Evolutionary conservation across 2,329 filamentous ascomycete genomes (phyloP).

Genomic region (Penicillium polonicum): DNA sequence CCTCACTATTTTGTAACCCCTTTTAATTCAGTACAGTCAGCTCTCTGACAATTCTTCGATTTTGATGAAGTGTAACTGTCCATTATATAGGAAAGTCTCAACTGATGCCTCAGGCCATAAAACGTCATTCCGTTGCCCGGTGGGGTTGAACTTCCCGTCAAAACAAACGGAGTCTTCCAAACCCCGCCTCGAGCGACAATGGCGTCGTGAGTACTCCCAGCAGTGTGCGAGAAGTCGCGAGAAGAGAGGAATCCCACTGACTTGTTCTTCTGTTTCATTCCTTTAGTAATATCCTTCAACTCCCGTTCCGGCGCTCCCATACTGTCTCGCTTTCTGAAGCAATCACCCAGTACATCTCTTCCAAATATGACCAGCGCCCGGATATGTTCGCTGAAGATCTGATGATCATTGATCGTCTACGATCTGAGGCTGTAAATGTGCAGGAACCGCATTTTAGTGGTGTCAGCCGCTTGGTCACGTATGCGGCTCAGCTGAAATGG

Average conservation of each 20-base stretch:
- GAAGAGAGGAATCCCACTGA: not conserved
- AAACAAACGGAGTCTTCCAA: constrained; percentile 27
- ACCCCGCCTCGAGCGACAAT: constrained; percentile 25
- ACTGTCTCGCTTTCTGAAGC: constrained; percentile 74
- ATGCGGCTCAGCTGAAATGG: constrained; percentile 91
- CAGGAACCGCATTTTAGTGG: constrained; percentile 85
- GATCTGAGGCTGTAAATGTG: constrained; percentile 82
- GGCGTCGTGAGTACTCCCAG: constrained; percentile 34
- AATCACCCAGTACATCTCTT: constrained; percentile 92
- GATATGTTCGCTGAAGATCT: constrained; percentile 94
- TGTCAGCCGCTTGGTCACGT: constrained; percentile 81
- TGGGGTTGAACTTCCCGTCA: constrained; percentile 30
- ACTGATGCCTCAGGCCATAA: constrained; percentile 26
- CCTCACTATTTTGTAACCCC: too few relatives aligned
- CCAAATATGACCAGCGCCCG: constrained; percentile 97
- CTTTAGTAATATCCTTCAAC: constrained; percentile 57
- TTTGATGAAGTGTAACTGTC: too few relatives aligned
- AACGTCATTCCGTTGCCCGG: constrained; percentile 36
- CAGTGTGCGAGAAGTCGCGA: not conserved
- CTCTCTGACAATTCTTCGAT: too few relatives aligned
- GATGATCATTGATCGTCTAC: constrained; percentile 77
- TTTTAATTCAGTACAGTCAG: too few relatives aligned
- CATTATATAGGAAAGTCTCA: too few relatives aligned
- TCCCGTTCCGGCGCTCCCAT: constrained; percentile 86
- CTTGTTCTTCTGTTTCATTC: not conserved